Conservation (phyloP, 768 basidiomycete species). For the Trametes maxima region DNA sequence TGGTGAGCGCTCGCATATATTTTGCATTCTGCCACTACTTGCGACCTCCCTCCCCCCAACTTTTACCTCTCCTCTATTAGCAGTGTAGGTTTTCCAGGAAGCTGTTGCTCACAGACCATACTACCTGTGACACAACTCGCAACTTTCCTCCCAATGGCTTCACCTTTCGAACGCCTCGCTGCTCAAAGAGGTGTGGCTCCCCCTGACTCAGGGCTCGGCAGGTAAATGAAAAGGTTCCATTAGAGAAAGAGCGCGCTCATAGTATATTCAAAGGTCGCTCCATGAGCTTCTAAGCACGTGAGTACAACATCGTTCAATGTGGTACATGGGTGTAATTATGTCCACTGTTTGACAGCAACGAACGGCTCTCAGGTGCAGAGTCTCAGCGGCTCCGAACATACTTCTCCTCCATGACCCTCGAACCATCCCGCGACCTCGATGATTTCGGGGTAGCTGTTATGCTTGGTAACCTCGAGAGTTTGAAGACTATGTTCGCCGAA, state of each 20-base stretch:
- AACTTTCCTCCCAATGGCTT: no score
- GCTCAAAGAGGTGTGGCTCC: not conserved
- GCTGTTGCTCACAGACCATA: no score
- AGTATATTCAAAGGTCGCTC: not conserved
- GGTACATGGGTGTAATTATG: not conserved
- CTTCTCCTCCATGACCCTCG: constrained; percentile 39
- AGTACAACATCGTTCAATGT: not conserved
- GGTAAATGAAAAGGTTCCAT: not conserved
- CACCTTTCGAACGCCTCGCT: no score
- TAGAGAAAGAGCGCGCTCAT: no score
- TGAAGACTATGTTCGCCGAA: constrained; percentile 32
- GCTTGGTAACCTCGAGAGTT: constrained; percentile 29
- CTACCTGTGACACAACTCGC: no score
- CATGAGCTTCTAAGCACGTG: constrained; percentile 16
- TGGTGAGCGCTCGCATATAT: no score
- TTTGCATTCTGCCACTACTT: no score
- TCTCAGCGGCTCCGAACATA: constrained; percentile 41
- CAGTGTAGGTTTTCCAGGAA: no score
- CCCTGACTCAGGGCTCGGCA: not conserved
- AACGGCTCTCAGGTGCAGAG: constrained; percentile 38
- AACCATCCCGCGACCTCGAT: constrained; percentile 41
- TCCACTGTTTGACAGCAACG: constrained; percentile 8
- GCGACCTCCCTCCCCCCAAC: no score
- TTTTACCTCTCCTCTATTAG: no score
- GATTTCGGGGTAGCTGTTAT: constrained; percentile 34